Evolutionary conservation across 2,329 filamentous ascomycete genomes (phyloP), one percentile per base, ranked within the genome.

Genomic region (Cladophialophora exuberans): DNA sequence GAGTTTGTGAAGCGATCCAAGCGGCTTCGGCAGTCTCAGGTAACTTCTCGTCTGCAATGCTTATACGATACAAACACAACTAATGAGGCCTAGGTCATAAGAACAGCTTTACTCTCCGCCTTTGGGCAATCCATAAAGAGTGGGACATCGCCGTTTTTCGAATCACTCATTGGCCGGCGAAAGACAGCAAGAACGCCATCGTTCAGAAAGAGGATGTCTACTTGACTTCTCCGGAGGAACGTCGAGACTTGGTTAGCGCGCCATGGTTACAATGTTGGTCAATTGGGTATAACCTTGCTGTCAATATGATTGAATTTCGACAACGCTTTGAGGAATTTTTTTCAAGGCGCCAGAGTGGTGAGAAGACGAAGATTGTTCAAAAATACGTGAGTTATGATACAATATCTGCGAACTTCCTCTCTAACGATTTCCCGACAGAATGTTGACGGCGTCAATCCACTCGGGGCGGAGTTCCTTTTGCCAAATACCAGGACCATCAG

Each of bases 71-170:
- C 30, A 26, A 13, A 15, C 41, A 31, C 28, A 39, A 25, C 38
- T 45, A 23, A 52, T 41, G 10, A 15, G n/a, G 30, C 20, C 49
- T 44, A 52, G 49, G 15, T 18, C 30, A 13, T 5, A 26, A 26
- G 17, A 20, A 43, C 28, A 30, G 41, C 18, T 36, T 52, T 20
- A n/a, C 17, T 17, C 49, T 52, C 49, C 49, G 39, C 39, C 49
- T 52, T 38, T 45, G 31, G 28, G 49, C 49, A 35, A 52, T 52
- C 49, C 49, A 52, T 30, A 45, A 38, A 17, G 39, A 11, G 4
- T 52, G 49, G 28, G 49, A 52, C 28, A 45, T 44, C 20, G 49
- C 49, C 17, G 41, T 52, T 22, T 52, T 52, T 36, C 49, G 49
- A n/a, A 35, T 52, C 49, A 44, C 49, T 13, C 10, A 38, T 11